phyloP scores from a whole-genome alignment of 2,329 filamentous ascomycete genomes.

The Calonectria multiphialidica region DNA sequence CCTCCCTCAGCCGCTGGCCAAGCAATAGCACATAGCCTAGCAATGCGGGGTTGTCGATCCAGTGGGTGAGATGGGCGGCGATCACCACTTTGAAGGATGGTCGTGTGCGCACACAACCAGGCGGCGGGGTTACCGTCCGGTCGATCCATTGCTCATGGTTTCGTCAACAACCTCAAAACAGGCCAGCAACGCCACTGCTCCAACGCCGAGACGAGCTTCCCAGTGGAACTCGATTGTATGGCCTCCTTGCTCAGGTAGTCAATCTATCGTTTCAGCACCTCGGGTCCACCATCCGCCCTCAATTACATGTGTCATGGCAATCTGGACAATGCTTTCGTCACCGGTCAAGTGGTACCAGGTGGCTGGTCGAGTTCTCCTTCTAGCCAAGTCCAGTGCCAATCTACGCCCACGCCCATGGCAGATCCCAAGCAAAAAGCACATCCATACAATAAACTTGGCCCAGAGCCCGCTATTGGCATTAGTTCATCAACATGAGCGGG shows the following conservation, averaged over 20 bases:
- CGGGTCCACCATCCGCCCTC: neutral
- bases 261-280: neutral
- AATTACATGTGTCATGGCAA: neutral
- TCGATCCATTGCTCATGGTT: neutral
- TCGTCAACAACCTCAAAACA: neutral
- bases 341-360: neutral
- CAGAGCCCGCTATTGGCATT: neutral
- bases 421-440: neutral
- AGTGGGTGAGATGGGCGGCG: conserved; percentile 29
- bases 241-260: neutral
- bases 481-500: neutral
- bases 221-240: neutral
- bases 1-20: conserved; percentile 2
- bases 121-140: neutral
- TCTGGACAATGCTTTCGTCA: neutral
- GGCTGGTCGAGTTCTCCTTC: neutral
- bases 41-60: conserved; percentile 43
- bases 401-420: neutral
- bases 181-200: neutral
- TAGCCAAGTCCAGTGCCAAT: neutral
- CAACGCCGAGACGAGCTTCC: neutral
- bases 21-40: conserved; percentile 19
- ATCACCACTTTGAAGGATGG: conserved; percentile 7
- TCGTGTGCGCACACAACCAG: conserved; percentile 1
- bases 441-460: neutral